Conservation (phyloP, 192 early-diverging fungal species). For the Umbelopsis ramanniana region DNA sequence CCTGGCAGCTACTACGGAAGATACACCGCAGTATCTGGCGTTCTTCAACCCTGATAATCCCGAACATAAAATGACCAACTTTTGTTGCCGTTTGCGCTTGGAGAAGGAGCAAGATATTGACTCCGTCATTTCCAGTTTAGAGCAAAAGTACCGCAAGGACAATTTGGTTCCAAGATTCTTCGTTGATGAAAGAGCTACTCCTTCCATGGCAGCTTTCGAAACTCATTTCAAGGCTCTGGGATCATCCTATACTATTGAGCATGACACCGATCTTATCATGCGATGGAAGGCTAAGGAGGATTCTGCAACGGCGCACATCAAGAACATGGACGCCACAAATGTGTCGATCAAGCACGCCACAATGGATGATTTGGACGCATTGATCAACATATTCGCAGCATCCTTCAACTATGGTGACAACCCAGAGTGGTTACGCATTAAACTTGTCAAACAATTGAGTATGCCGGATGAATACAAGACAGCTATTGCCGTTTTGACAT, state of each 20-base stretch:
- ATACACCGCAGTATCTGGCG: neutral
- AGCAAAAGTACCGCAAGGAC: constrained; percentile 1
- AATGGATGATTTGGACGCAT: neutral
- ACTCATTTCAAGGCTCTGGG: neutral
- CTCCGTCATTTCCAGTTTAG: neutral
- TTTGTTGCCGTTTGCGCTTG: neutral
- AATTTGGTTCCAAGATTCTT: neutral
- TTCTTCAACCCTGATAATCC: neutral
- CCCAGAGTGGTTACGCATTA: neutral
- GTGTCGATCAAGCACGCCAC: neutral
- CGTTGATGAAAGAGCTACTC: neutral
- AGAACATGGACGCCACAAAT: neutral
- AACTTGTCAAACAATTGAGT: neutral
- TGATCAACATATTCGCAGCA: neutral
- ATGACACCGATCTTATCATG: constrained; percentile 7
- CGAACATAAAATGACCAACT: neutral
- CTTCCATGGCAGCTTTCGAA: constrained; percentile 6
- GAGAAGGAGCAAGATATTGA: neutral
- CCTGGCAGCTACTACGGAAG: neutral
- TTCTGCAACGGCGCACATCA: neutral
- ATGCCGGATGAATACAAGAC: neutral
- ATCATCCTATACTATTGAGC: constrained; percentile 3
- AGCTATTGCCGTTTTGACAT: neutral
- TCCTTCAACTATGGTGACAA: neutral
- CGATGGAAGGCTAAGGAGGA: neutral